Base-by-base conservation (phyloP, 116 monocot species). In the Iris pallida region DNA sequence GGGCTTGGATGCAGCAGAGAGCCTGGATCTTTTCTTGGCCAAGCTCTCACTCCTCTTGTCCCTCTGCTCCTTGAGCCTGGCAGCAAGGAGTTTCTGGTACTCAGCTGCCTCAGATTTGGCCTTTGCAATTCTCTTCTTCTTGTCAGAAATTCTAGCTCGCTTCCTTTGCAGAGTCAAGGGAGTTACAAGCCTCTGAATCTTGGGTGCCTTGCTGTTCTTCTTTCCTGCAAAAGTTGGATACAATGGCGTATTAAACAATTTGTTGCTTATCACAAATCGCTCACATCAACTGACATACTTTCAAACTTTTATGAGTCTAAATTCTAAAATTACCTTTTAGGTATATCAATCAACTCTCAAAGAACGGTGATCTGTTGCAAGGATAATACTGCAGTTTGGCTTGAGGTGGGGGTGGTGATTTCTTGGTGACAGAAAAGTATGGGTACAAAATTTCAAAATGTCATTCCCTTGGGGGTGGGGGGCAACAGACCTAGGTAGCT, bases 81-180 rank as follows among this genome's bases (percentile, higher is more conserved):
- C 55, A 6, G 84, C 88, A 20, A 88, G 84, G 19, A 88, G 79
- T 69, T 88, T 88, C 79, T 88, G 88, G 81, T 88, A 88, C 69
- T 88, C 84, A 2, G 81, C 88, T 2, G 88, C 88, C 47, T 88
- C 88, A 14, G 78, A 30, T 57, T 88, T 84, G 13, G 88, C 84
- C 82, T 88, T 88, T 8, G 73, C 74, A 62, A 88, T 81, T 51
- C 88, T 79, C 79, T 68, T 85, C 79, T 90, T 90, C 78, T 90
- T 90, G 44, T 80, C 85, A 0, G 83, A 75, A 55, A 86, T 77
- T 63, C 90, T 86, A n/a, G 73, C 69, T 5, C 86, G 72, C 77
- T 89, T 89, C 64, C 88, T 79, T 65, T 89, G 88, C 11, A 89
- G 64, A 4, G 79, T 88, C 40, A 88, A 59, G 8, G 85, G 82